phyloP scores from a whole-genome alignment of 2,329 filamentous ascomycete species.

The Epichloe uncinata region DNA sequence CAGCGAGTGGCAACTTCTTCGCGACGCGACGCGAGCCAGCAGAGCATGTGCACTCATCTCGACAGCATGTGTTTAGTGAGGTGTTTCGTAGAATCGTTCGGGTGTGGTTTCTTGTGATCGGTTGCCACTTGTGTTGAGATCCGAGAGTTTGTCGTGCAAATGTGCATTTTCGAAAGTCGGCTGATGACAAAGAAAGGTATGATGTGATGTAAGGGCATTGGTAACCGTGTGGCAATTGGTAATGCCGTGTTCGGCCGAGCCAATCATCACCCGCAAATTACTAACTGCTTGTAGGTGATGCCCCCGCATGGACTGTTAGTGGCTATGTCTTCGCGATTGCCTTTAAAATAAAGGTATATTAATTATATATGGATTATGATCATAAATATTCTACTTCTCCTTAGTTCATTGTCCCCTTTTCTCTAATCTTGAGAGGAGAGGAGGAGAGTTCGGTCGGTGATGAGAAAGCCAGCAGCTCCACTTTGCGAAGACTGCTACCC shows the following conservation, averaged over 20 bases:
- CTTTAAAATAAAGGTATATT: too few relatives aligned
- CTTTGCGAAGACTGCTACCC: too few relatives aligned
- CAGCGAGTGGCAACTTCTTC: conserved; percentile 24
- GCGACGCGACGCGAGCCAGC: conserved; percentile 27
- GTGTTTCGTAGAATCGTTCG: not conserved
- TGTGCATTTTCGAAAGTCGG: too few relatives aligned
- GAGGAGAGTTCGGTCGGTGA: too few relatives aligned
- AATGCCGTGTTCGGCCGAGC: conserved; percentile 10
- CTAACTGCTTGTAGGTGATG: not conserved
- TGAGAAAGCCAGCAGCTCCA: too few relatives aligned
- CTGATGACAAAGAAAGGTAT: not conserved
- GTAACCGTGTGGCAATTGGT: conserved; percentile 7
- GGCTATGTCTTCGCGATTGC: too few relatives aligned
- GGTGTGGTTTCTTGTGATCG: not conserved
- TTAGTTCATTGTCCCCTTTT: too few relatives aligned
- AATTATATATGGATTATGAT: too few relatives aligned
- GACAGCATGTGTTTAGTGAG: conserved; percentile 11
- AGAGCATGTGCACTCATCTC: conserved; percentile 31
- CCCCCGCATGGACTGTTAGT: too few relatives aligned
- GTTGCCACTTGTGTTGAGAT: not conserved
- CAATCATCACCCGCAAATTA: conserved; percentile 9
- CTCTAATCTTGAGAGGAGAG: too few relatives aligned
- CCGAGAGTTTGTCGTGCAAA: too few relatives aligned
- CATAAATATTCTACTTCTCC: too few relatives aligned
- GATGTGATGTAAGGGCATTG: not conserved